phyloP scores from a whole-genome alignment of 306 rosid species.

The Dryas octopetala region DNA sequence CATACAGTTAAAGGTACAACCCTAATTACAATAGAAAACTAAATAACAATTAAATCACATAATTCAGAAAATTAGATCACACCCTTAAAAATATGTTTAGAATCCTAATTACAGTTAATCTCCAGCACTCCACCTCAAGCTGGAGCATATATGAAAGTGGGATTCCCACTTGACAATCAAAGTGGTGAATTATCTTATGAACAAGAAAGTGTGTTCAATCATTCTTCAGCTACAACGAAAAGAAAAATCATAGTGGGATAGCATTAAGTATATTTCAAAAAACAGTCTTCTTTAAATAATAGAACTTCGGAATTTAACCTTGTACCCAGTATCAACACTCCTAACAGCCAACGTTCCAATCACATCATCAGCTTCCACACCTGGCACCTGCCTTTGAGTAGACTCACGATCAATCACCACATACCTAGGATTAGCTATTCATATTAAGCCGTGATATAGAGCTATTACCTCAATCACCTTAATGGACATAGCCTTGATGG shows the following conservation, averaged over 20 bases:
- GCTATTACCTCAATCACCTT: conserved; percentile 79
- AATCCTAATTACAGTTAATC: not conserved
- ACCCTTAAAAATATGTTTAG: not conserved
- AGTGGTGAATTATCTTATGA: not conserved
- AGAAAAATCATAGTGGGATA: not conserved
- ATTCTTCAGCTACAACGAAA: not conserved
- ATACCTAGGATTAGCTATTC: conserved; percentile 17
- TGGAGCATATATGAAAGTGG: not conserved
- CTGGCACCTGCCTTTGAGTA: conserved; percentile 71
- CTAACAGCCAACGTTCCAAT: conserved; percentile 89
- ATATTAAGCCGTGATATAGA: conserved; percentile 22
- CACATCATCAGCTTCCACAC: conserved; percentile 99
- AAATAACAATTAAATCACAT: not conserved
- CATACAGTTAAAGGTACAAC: not conserved
- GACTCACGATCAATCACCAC: conserved; percentile 25
- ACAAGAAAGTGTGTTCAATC: not conserved
- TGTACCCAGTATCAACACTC: conserved; percentile 82
- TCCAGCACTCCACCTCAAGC: not conserved
- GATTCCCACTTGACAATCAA: not conserved
- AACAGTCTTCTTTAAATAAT: conserved; percentile 7
- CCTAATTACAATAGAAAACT: not conserved
- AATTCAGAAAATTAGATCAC: not conserved
- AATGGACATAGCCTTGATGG: conserved; percentile 91
- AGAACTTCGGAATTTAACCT: conserved; percentile 51
- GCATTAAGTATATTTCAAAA: not conserved